These are phyloP conservation scores for Trichoderma semiorbis DNA, from an alignment of 2,329 filamentous ascomycete species.

Conservation along the genomic window DNA sequence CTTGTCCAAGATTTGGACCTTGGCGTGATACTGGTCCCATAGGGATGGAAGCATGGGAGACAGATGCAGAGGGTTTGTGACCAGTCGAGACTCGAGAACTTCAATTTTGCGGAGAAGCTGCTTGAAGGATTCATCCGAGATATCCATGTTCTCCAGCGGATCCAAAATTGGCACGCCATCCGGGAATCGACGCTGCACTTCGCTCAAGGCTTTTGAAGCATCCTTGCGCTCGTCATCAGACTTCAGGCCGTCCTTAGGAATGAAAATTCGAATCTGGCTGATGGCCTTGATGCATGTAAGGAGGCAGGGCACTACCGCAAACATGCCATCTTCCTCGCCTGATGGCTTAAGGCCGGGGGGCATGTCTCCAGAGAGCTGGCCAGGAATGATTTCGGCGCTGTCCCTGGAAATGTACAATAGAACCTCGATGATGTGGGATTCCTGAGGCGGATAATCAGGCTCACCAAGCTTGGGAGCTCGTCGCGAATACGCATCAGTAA, in stretches of 20 bases:
- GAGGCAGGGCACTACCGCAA: slow-evolving; percentile 66
- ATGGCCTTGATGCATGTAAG: slow-evolving; percentile 82
- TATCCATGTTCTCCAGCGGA: slow-evolving; percentile 94
- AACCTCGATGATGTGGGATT: slow-evolving; percentile 80
- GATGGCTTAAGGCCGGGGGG: slow-evolving; percentile 55
- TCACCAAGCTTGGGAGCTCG: slow-evolving; percentile 63
- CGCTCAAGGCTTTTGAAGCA: slow-evolving; percentile 67
- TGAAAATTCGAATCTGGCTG: slow-evolving; percentile 76
- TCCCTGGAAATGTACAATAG: slow-evolving; percentile 59
- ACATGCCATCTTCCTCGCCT: slow-evolving; percentile 30
- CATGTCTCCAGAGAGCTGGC: slow-evolving; percentile 42
- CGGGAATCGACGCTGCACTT: slow-evolving; percentile 83
- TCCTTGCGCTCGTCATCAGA: slow-evolving; percentile 62
- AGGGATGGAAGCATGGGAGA: slow-evolving; percentile 79
- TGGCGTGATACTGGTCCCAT: slow-evolving; percentile 82
- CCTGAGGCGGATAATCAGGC: slow-evolving; percentile 67
- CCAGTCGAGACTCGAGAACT: slow-evolving; percentile 83
- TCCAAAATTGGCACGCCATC: slow-evolving; percentile 88
- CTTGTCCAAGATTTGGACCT: slow-evolving; percentile 70
- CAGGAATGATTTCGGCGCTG: slow-evolving; percentile 43
- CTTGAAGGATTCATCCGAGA: slow-evolving; percentile 89
- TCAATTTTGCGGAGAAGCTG: slow-evolving; percentile 93
- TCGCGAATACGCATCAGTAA: slow-evolving; percentile 69
- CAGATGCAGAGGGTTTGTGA: slow-evolving; percentile 87
- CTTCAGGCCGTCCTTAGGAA: slow-evolving; percentile 70